Evolutionary conservation across 1,284 basidiomycete species (phyloP), one percentile per base, ranked within the genome.

Genomic region (Heterobasidion irregulare): DNA sequence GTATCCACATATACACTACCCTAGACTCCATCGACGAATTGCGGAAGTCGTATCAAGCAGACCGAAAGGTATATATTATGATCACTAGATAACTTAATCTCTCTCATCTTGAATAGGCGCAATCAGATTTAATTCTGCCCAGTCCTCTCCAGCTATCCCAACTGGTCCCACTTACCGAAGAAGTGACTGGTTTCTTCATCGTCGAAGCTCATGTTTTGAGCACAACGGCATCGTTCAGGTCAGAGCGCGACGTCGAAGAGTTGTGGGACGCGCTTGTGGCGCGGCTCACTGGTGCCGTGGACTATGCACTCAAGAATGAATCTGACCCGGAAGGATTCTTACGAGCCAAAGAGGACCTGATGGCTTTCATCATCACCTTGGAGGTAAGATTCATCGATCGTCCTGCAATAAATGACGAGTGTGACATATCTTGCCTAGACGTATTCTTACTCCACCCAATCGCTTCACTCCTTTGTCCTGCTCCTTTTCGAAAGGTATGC

Each of bases 171-270:
- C 74, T 97, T 16, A 87, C 92, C 44, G 88, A 98, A 70, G 92
- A 98, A 70, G 92, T 98, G 58, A 90, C 95, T n/a, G 97, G 97
- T 0, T 99, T 98, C 72, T 99, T 99, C 74, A 93, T 99, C 57
- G 89, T 99, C 60, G 97, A 99, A 70, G 86, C 84, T 6, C 89
- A 98, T 65, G 95, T 99, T 0, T 79, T 98, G 6, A 83, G 88
- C 61, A 94, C 93, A 0, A 93, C 94, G 6, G 83, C 82, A 12
- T 78, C 76, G 41, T 99, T 99, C 72, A 83, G 97, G 12, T 91
- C 90, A 13, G 84, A 90, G 63, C 78, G 84, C 38, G 94, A 99
- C 61, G 89, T 99, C 0, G 95, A 99, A 62, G 94, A 97, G 61
- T 79, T 99, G 6, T 99, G 97, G 96, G 92, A 98, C 60, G 86